phyloP scores from a whole-genome alignment of 225 moss, liverwort and hornwort species.

The Marchantia paleacea region DNA sequence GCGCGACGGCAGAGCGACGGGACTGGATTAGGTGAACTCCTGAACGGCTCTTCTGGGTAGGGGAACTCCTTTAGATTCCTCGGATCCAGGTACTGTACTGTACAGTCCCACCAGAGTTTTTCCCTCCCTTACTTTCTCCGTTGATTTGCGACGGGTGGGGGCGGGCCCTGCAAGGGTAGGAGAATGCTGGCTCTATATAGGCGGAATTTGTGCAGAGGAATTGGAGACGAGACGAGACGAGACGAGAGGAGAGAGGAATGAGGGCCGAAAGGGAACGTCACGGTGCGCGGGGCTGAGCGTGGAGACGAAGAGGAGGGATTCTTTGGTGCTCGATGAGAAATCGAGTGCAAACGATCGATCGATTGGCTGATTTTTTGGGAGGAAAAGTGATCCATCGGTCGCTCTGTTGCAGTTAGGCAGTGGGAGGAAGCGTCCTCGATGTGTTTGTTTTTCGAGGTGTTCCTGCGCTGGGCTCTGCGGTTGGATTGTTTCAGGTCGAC shows the following conservation, averaged over 20 bases:
- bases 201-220: not conserved
- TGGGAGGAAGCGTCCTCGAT: not conserved
- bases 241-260: not conserved
- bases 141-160: too few species aligned
- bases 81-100: too few species aligned
- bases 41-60: too few species aligned
- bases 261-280: not conserved
- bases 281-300: not conserved
- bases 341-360: not conserved
- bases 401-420: not conserved
- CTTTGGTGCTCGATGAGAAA: not conserved
- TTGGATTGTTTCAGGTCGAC: constrained; percentile 14
- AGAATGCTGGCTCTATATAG: not conserved
- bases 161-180: not conserved
- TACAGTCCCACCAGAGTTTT: too few species aligned
- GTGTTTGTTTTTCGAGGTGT: constrained; percentile 13
- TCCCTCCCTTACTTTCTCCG: too few species aligned
- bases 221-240: not conserved
- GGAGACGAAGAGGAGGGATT: not conserved
- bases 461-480: constrained; percentile 12
- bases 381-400: not conserved
- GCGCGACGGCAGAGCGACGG: too few species aligned
- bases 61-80: too few species aligned
- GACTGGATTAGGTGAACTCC: too few species aligned
- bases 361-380: not conserved